Evolutionary conservation across 2,329 filamentous ascomycete genomes (phyloP).

Genomic region (Aspergillus fumigatus): DNA sequence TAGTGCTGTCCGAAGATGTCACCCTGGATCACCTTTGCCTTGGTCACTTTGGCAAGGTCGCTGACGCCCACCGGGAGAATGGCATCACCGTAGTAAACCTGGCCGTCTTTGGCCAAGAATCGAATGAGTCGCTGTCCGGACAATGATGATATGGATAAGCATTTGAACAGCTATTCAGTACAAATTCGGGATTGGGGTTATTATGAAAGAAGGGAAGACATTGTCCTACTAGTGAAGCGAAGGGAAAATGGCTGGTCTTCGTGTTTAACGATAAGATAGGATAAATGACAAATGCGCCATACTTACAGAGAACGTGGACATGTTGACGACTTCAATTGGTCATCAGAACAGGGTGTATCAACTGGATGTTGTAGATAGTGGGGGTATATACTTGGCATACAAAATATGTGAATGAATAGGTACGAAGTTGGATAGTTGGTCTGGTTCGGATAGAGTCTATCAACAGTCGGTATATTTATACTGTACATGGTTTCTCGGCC

Average conservation of each 20-base stretch:
- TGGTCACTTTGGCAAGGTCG: constrained; percentile 58
- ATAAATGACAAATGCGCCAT: neutral
- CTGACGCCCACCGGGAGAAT: constrained; percentile 58
- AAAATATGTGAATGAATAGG: neutral
- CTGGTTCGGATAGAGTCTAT: neutral
- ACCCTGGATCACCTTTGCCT: constrained; percentile 60
- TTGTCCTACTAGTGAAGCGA: neutral
- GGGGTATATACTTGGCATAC: neutral
- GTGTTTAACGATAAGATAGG: neutral
- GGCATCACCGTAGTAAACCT: constrained; percentile 69
- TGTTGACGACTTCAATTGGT: constrained; percentile 13
- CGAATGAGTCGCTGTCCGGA: constrained; percentile 61
- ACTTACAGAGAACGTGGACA: constrained; percentile 48
- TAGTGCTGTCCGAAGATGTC: constrained; percentile 62
- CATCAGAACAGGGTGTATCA: neutral
- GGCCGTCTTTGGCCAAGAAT: constrained; percentile 67
- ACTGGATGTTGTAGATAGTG: neutral
- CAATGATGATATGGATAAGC: neutral
- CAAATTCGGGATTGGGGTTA: neutral
- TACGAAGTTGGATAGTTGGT: neutral
- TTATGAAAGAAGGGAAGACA: neutral
- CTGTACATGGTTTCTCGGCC: constrained; percentile 20
- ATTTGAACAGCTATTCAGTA: neutral
- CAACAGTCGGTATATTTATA: neutral
- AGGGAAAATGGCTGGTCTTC: neutral